Conservation (phyloP, 179 eudicot genomes). For the Patellifolia procumbens region DNA sequence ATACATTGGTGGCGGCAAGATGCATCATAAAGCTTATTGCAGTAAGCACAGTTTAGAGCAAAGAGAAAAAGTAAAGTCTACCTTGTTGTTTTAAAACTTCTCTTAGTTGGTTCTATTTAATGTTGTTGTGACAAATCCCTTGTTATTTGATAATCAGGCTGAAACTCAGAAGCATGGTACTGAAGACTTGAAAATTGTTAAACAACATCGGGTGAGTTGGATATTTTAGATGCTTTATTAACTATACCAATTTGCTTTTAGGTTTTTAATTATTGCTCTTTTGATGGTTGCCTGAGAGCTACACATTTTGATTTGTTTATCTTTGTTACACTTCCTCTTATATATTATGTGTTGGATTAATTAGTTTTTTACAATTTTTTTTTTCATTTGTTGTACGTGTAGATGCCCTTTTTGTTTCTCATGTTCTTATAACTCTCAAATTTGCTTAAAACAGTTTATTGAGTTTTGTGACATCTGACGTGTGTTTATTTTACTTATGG, state of each 20-base stretch:
- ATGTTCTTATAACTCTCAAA: too few species aligned
- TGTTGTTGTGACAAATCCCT: constrained; percentile 15
- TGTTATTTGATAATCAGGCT: constrained; percentile 46
- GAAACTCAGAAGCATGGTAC: constrained; percentile 74
- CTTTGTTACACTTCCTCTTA: not conserved
- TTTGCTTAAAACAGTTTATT: too few species aligned
- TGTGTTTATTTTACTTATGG: too few species aligned
- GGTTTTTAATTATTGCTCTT: not conserved
- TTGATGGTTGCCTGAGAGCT: not conserved
- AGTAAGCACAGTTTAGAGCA: constrained; percentile 89
- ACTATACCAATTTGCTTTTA: not conserved
- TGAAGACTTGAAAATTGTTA: constrained; percentile 79
- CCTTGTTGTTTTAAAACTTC: constrained; percentile 5
- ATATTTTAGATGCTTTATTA: not conserved
- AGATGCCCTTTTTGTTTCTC: too few species aligned
- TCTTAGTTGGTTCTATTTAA: constrained; percentile 1
- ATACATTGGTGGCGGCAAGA: constrained; percentile 60
- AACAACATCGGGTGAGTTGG: constrained; percentile 85
- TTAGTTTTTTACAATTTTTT: not conserved
- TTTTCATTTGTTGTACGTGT: not conserved
- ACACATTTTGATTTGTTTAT: not conserved
- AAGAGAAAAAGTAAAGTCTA: constrained; percentile 65
- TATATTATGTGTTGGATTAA: not conserved
- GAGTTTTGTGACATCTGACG: too few species aligned
- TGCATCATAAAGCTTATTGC: constrained; percentile 92